Conservation (phyloP, 2,329 filamentous ascomycete genomes). For the Trichoderma harzianum region DNA sequence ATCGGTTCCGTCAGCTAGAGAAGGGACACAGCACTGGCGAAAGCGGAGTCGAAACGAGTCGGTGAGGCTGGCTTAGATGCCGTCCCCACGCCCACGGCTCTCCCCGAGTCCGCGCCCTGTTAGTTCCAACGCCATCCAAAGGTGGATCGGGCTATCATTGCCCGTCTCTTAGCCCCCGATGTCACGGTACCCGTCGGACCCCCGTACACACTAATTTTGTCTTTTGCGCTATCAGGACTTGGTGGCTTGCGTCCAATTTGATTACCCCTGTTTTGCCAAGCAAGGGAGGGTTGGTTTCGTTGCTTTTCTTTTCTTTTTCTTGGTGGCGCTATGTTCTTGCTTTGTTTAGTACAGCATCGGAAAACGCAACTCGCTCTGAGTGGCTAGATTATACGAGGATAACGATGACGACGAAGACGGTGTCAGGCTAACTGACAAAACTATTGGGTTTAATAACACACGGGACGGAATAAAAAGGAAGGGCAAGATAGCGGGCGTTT, state of each 20-base stretch:
- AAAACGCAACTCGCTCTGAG: not conserved
- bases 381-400: slow-evolving; percentile 12
- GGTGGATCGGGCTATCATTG: not conserved
- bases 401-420: slow-evolving; percentile 2
- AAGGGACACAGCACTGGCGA: not conserved
- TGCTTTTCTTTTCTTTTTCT: not conserved
- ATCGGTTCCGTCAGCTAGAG: not conserved
- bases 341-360: not conserved
- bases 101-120: slow-evolving; percentile 13
- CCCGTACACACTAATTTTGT: not conserved
- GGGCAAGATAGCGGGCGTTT: slow-evolving; percentile 5
- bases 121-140: slow-evolving; percentile 14
- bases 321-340: not conserved
- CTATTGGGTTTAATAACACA: not conserved
- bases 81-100: slow-evolving; percentile 14
- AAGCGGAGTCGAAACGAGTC: slow-evolving; percentile 4
- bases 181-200: slow-evolving; percentile 9
- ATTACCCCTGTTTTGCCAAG: not conserved
- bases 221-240: not conserved
- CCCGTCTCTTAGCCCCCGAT: slow-evolving; percentile 3
- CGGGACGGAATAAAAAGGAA: not conserved
- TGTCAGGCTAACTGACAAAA: not conserved
- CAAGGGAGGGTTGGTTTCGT: not conserved
- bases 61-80: not conserved
- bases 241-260: not conserved